Conservation (phyloP, 129 eudicot genomes). For the carrot (Daucus carota) region DNA sequence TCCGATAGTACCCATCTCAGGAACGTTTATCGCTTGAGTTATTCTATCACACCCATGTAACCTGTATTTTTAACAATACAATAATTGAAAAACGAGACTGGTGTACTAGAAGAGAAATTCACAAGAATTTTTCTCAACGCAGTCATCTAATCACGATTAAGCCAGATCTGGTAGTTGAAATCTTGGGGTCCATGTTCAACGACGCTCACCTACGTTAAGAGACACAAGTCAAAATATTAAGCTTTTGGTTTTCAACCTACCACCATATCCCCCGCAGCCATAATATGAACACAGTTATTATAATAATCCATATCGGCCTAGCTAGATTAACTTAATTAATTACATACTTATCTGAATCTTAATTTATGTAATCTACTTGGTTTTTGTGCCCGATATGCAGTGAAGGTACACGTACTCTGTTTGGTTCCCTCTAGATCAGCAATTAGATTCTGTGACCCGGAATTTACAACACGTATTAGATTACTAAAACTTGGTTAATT, state of each 20-base stretch:
- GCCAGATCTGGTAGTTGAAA: neutral
- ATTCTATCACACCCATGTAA: too few relatives aligned
- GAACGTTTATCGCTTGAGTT: too few relatives aligned
- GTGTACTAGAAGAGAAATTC: neutral
- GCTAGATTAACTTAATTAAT: neutral
- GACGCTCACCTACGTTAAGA: slow-evolving; percentile 2
- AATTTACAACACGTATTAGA: neutral
- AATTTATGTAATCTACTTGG: neutral
- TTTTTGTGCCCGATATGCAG: neutral
- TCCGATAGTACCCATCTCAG: too few relatives aligned
- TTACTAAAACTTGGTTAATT: neutral
- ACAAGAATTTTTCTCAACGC: neutral
- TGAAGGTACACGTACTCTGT: neutral
- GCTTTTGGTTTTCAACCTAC: slow-evolving; percentile 15
- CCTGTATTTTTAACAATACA: too few relatives aligned
- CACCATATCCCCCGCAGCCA: neutral
- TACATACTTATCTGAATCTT: neutral
- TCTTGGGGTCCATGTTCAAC: slow-evolving; percentile 14
- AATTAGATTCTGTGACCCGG: neutral
- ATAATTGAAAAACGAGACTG: neutral
- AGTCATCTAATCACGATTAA: neutral
- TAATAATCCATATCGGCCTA: neutral
- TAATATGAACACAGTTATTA: too few relatives aligned
- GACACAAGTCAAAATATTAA: slow-evolving; percentile 14
- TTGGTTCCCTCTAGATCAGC: neutral